These are phyloP conservation scores for Mentha longifolia DNA, from an alignment of 257 asterid genomes.

Conservation along the genomic window DNA sequence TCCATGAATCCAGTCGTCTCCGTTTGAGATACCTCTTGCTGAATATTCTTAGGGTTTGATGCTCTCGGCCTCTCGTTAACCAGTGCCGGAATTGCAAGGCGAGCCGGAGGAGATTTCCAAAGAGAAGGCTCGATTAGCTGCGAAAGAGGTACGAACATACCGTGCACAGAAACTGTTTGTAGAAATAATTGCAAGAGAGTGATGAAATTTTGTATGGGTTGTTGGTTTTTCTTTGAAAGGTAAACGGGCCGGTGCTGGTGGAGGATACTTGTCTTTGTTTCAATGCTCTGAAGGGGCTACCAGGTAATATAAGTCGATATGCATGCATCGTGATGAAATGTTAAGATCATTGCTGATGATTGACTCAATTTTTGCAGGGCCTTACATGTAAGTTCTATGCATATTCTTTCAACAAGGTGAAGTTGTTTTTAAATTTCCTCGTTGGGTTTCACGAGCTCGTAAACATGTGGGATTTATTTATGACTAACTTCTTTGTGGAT, in stretches of 20 bases:
- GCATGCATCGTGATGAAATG: not conserved
- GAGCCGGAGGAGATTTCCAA: conserved; percentile 95
- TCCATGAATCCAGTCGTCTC: conserved; percentile 3
- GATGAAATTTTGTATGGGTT: conserved; percentile 5
- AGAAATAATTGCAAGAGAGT: conserved; percentile 27
- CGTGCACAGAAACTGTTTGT: conserved; percentile 37
- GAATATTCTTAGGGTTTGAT: not conserved
- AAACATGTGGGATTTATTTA: conserved; percentile 8
- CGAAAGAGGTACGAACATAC: conserved; percentile 64
- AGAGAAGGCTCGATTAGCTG: conserved; percentile 90
- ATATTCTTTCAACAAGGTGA: conserved; percentile 40
- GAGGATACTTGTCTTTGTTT: conserved; percentile 98
- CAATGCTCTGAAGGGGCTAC: conserved; percentile 92
- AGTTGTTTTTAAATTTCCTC: conserved; percentile 8
- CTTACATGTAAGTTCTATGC: conserved; percentile 82
- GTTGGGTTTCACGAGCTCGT: conserved; percentile 1
- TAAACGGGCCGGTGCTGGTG: conserved; percentile 95
- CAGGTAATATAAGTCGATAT: conserved; percentile 57
- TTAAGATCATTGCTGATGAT: conserved; percentile 31
- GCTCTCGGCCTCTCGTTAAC: conserved; percentile 4
- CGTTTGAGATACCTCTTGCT: conserved; percentile 1
- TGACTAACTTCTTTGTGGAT: not conserved
- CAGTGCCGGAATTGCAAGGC: conserved; percentile 96
- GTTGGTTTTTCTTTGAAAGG: conserved; percentile 50
- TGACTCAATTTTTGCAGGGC: conserved; percentile 64